Evolutionary conservation across 176 grass and related monocot species (phyloP).

Genomic region (Carex littledalei): DNA sequence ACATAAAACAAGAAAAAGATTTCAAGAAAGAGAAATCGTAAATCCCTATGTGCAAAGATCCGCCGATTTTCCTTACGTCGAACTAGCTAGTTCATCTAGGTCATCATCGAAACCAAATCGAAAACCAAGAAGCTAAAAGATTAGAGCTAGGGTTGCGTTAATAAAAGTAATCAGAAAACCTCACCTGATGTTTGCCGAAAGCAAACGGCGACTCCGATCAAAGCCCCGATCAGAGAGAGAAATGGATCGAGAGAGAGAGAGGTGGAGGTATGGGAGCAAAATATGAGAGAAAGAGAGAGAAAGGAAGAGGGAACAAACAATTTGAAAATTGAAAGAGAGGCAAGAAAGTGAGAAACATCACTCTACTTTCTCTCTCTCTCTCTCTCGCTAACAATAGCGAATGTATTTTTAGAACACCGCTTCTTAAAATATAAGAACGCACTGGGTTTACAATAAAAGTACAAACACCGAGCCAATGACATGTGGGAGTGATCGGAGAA

Average conservation of each 20-base stretch:
- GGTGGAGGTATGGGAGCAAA: neutral
- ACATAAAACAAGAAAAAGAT: neutral
- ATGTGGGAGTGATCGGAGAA: too few relatives aligned
- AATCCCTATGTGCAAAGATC: neutral
- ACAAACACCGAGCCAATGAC: too few relatives aligned
- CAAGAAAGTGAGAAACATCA: too few relatives aligned
- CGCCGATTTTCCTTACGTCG: neutral
- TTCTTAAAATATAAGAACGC: too few relatives aligned
- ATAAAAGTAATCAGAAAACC: neutral
- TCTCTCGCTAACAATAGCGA: too few relatives aligned
- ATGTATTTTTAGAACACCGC: too few relatives aligned
- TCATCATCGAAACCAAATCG: neutral
- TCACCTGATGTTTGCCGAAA: neutral
- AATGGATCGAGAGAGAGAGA: neutral
- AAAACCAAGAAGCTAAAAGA: neutral
- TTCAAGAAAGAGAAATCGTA: neutral
- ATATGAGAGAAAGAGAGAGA: neutral
- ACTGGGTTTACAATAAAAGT: too few relatives aligned
- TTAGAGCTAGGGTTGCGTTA: neutral
- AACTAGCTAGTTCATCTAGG: neutral
- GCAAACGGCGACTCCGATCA: neutral
- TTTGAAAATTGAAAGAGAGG: slow-evolving; percentile 9
- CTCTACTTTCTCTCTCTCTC: neutral
- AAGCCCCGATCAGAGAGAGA: neutral
- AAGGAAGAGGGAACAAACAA: neutral